These are phyloP conservation scores for Pythium biforme DNA, from an alignment of 352 stramenopile genomes.

Conservation along the genomic window DNA sequence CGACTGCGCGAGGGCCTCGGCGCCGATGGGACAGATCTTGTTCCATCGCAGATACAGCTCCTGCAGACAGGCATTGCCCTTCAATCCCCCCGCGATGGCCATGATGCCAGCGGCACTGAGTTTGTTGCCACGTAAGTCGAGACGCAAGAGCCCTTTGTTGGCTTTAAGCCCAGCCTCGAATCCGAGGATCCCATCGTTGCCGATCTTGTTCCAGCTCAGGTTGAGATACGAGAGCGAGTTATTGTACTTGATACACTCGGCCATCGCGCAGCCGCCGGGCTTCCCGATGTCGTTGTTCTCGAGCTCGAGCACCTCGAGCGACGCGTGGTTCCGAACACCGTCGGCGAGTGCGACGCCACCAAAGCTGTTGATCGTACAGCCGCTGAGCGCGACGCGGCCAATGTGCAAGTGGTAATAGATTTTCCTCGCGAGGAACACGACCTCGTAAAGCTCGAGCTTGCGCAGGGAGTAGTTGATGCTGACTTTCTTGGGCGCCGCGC, in stretches of 20 bases:
- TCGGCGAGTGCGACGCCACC: constrained; percentile 59
- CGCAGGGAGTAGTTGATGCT: constrained; percentile 51
- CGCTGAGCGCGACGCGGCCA: constrained; percentile 53
- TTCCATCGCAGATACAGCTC: constrained; percentile 82
- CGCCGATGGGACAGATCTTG: constrained; percentile 47
- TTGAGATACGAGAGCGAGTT: constrained; percentile 61
- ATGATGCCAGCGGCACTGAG: constrained; percentile 47
- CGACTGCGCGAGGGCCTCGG: constrained; percentile 51
- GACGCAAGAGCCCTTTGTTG: constrained; percentile 46
- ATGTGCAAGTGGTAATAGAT: constrained; percentile 72
- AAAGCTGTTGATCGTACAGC: constrained; percentile 50
- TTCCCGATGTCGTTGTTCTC: constrained; percentile 64
- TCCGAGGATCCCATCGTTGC: constrained; percentile 48
- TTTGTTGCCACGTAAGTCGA: constrained; percentile 73
- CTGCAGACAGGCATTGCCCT: constrained; percentile 50
- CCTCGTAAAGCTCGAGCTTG: constrained; percentile 54
- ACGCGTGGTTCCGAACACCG: constrained; percentile 60
- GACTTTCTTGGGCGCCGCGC: constrained; percentile 27
- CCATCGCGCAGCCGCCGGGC: constrained; percentile 49
- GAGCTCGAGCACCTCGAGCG: constrained; percentile 56
- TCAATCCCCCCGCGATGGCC: constrained; percentile 53
- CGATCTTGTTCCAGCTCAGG: constrained; percentile 75
- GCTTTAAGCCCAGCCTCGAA: constrained; percentile 45
- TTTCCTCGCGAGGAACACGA: constrained; percentile 64
- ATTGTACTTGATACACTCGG: constrained; percentile 62